phyloP scores from a whole-genome alignment of 202 grass and related monocot species.

The Panicum virgatum region DNA sequence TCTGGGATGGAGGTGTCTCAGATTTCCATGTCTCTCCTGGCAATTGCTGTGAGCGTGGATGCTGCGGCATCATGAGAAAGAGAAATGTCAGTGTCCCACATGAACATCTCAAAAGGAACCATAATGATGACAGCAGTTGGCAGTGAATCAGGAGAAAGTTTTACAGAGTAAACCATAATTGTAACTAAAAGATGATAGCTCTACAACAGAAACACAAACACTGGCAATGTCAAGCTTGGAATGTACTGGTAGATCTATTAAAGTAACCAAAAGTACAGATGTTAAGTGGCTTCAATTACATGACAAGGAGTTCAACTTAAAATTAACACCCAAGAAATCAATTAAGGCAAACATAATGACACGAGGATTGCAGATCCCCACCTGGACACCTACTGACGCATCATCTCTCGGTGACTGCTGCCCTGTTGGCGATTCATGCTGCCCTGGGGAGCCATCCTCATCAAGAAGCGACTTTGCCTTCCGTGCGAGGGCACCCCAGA shows the following conservation, averaged over 20 bases:
- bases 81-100: slow-evolving; percentile 19
- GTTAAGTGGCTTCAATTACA: slow-evolving; percentile 4
- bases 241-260: slow-evolving; percentile 2
- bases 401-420: slow-evolving; percentile 45
- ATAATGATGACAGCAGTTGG: slow-evolving; percentile 20
- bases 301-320: not conserved
- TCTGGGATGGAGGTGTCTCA: slow-evolving; percentile 77
- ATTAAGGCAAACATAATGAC: slow-evolving; percentile 24
- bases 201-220: not conserved
- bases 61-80: slow-evolving; percentile 47
- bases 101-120: slow-evolving; percentile 10
- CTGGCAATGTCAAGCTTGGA: not conserved
- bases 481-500: slow-evolving; percentile 75
- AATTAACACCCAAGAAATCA: slow-evolving; percentile 19
- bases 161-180: not conserved
- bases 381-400: slow-evolving; percentile 40
- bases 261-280: slow-evolving; percentile 16
- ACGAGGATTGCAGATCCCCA: slow-evolving; percentile 24
- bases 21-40: slow-evolving; percentile 43
- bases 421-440: slow-evolving; percentile 40
- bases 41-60: slow-evolving; percentile 36
- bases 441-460: slow-evolving; percentile 65
- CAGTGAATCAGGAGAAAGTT: not conserved
- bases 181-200: not conserved
- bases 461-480: slow-evolving; percentile 93